A percentile compares a stretch with the other conserved stretches of the same genome.
Evolutionary conservation across 202 grass and related monocot genomes (phyloP).

Genomic region (Schoenoplectus tabernaemontani): DNA sequence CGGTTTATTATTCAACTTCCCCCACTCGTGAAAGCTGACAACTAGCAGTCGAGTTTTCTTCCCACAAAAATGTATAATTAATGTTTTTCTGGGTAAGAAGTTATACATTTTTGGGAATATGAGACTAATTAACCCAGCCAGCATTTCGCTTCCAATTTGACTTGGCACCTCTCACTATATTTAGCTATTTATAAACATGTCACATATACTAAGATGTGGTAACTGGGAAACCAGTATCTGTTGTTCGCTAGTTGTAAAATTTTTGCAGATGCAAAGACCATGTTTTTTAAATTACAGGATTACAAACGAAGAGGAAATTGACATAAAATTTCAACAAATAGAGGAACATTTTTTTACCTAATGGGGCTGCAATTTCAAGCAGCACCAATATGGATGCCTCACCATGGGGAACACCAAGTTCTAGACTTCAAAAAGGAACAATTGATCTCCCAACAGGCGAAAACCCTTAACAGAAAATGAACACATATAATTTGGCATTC

Average conservation of each 20-base stretch:
- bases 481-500: neutral
- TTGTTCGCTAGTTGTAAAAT: neutral
- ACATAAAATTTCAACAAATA: neutral
- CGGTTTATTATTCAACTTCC: neutral
- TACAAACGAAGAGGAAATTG: neutral
- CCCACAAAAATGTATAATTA: neutral
- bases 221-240: neutral
- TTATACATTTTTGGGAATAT: neutral
- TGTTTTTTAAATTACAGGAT: neutral
- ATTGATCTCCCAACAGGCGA: neutral
- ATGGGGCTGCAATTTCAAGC: neutral
- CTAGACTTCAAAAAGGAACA: neutral
- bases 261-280: neutral
- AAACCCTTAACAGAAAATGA: neutral
- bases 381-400: neutral
- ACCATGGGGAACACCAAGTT: neutral
- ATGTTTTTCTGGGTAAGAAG: neutral
- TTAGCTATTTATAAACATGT: neutral
- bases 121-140: neutral
- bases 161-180: neutral
- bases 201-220: neutral
- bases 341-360: neutral
- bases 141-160: neutral
- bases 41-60: neutral
- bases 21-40: neutral